Evolutionary conservation across 2,329 filamentous ascomycete genomes (phyloP).

Genomic region (Alternaria sp.): DNA sequence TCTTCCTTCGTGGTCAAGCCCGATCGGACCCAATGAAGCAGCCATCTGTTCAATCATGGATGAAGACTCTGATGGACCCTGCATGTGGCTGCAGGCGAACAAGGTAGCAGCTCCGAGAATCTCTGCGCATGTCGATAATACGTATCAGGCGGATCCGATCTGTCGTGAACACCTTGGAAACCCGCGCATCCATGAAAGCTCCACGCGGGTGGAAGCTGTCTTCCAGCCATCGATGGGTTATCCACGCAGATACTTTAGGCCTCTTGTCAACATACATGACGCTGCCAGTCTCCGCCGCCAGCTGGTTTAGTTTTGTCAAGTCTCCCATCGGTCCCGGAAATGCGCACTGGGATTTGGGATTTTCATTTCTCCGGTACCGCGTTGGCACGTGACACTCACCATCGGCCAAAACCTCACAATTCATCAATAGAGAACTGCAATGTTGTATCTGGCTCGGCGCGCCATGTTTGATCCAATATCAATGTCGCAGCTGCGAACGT

Average conservation of each 20-base stretch:
- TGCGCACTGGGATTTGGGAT: slow-evolving; percentile 9
- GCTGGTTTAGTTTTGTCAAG: neutral
- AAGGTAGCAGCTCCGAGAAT: slow-evolving; percentile 25
- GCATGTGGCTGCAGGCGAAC: slow-evolving; percentile 17
- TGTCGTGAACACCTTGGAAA: slow-evolving; percentile 5
- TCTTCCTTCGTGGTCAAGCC: slow-evolving; percentile 5
- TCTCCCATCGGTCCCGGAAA: slow-evolving; percentile 10
- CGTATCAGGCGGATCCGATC: slow-evolving; percentile 14
- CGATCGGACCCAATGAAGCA: neutral
- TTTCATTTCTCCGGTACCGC: slow-evolving; percentile 23
- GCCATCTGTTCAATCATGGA: slow-evolving; percentile 6
- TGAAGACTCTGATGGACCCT: slow-evolving; percentile 18
- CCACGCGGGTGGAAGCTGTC: slow-evolving; percentile 8
- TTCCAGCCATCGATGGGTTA: slow-evolving; percentile 2
- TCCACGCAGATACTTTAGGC: neutral
- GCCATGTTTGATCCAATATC: slow-evolving; percentile 31
- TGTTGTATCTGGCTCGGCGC: slow-evolving; percentile 12
- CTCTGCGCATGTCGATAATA: slow-evolving; percentile 17
- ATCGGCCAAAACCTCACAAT: slow-evolving; percentile 9
- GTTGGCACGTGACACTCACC: slow-evolving; percentile 25
- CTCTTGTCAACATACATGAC: neutral
- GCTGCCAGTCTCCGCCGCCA: slow-evolving; percentile 15
- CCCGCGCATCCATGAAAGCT: slow-evolving; percentile 3
- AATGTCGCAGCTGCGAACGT: slow-evolving; percentile 31
- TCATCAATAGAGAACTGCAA: slow-evolving; percentile 8